These are phyloP conservation scores for Sclerotinia trifoliorum DNA, from an alignment of 2,329 filamentous ascomycete species.

Conservation along the genomic window DNA sequence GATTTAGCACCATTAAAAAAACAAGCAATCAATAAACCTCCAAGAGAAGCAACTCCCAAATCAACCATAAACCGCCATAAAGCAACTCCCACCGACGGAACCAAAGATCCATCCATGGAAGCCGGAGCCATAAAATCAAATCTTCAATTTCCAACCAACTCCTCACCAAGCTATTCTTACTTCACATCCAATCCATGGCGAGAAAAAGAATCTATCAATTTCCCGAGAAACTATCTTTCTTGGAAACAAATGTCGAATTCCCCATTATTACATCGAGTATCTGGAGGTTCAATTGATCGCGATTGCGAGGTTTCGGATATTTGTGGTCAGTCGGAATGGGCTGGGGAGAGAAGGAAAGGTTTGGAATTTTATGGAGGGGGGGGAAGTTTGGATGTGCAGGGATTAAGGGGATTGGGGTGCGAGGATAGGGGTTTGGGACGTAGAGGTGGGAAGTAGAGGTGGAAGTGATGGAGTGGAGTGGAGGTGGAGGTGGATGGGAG, in stretches of 20 bases:
- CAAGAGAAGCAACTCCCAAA: background rate
- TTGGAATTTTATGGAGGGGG: background rate
- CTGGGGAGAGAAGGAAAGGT: background rate
- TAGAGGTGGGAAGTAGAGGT: background rate
- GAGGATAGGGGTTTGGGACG: background rate
- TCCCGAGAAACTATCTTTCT: too few species aligned
- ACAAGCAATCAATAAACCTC: background rate
- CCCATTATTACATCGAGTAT: background rate
- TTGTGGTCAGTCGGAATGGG: slow-evolving; percentile 11
- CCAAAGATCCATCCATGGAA: background rate
- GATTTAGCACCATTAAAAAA: background rate
- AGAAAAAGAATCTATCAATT: background rate
- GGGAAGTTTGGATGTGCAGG: background rate
- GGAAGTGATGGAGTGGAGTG: too few species aligned
- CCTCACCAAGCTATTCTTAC: background rate
- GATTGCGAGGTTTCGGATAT: background rate
- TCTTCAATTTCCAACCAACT: background rate
- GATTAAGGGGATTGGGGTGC: background rate
- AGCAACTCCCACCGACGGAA: background rate
- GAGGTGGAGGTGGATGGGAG: too few species aligned
- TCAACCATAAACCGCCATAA: background rate
- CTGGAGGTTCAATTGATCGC: background rate
- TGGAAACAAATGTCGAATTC: background rate
- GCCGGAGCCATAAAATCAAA: background rate
- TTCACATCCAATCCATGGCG: background rate